Base-by-base conservation (phyloP, 345 rosid genomes). In the Lepidium africanum region DNA sequence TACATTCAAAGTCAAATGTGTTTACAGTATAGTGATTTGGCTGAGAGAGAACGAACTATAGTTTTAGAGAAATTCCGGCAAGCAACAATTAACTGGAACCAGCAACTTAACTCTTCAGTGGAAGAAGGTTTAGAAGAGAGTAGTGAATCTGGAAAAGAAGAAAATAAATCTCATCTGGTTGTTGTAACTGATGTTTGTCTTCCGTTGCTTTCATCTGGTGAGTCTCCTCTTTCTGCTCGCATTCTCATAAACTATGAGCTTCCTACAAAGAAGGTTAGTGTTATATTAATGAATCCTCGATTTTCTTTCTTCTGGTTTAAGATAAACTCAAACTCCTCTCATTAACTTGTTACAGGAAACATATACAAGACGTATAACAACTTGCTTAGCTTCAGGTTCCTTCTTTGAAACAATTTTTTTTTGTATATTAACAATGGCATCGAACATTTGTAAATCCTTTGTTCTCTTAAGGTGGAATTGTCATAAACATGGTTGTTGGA, bases 401-500 rank as follows among this genome's bases (percentile, higher is more conserved):
- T 47, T 53, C 23, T 14, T 39, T n/a, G 7, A 46, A 27, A 51
- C 32, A 27, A 25, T 35, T 35, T 33, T 19, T 30, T 2, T 59
- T 35, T 48, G 33, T 30, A 69, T 27, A 67, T 53, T 60, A 67
- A 59, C 70, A 64, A 19, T 60, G 52, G 35, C 36, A 13, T 9
- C 5, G 15, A 50, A 48, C 45, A 35, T 57, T 21, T 49, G 14
- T 35, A 36, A 35, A 3, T 41, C 59, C 7, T 30, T 30, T 30
- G 7, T 30, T 36, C 23, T 79, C 11, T 74, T 71, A 84, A 93
- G 98, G 90, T 85, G 98, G 98, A 63, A 82, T 88, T 69, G 83
- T 84, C 1, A 88, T 93, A 80, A 93, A 93, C 76, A 83, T 93
- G 90, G 92, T 90, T 16, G 94, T 86, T 58, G 98, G 98, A 47